Percentiles rank a stretch among this genome's conserved stretches.
Evolutionary conservation across 2,329 filamentous ascomycete genomes (phyloP).

Genomic region (Drechslerella dactyloides): DNA sequence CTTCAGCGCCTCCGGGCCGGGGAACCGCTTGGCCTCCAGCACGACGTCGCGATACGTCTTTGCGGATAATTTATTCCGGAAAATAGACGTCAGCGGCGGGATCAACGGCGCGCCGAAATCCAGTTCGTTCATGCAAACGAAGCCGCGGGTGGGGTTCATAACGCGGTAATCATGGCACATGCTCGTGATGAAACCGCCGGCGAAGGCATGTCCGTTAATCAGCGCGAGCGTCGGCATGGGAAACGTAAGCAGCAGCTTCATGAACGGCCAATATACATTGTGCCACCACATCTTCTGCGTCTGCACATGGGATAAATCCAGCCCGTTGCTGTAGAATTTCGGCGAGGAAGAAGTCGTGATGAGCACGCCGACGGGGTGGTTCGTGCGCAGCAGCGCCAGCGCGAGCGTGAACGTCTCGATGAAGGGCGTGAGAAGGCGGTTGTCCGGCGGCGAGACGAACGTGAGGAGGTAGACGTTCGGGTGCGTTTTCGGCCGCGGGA

Average conservation of each 20-base stretch:
- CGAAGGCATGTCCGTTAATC: conserved; percentile 80
- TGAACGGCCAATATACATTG: conserved; percentile 67
- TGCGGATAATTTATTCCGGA: conserved; percentile 70
- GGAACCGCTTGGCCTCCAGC: conserved; percentile 75
- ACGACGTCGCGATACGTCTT: conserved; percentile 69
- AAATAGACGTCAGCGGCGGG: conserved; percentile 75
- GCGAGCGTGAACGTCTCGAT: conserved; percentile 72
- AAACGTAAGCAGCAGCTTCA: conserved; percentile 65
- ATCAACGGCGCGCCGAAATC: conserved; percentile 78
- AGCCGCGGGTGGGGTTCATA: conserved; percentile 74
- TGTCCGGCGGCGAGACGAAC: conserved; percentile 74
- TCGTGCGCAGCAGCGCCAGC: conserved; percentile 75
- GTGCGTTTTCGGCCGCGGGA: conserved; percentile 61
- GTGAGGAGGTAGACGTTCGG: conserved; percentile 72
- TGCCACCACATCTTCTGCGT: conserved; percentile 67
- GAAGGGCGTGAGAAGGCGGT: conserved; percentile 73
- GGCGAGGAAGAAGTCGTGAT: conserved; percentile 75
- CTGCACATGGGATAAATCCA: conserved; percentile 75
- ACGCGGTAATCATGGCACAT: conserved; percentile 85
- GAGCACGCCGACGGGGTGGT: conserved; percentile 73
- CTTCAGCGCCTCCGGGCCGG: conserved; percentile 68
- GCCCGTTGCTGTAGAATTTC: conserved; percentile 84
- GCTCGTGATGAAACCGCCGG: conserved; percentile 78
- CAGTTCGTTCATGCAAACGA: conserved; percentile 79
- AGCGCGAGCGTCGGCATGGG: conserved; percentile 84